Evolutionary conservation across 306 rosid genomes (phyloP), one percentile per base, ranked within the genome.

Genomic region (Quercus rubra): DNA sequence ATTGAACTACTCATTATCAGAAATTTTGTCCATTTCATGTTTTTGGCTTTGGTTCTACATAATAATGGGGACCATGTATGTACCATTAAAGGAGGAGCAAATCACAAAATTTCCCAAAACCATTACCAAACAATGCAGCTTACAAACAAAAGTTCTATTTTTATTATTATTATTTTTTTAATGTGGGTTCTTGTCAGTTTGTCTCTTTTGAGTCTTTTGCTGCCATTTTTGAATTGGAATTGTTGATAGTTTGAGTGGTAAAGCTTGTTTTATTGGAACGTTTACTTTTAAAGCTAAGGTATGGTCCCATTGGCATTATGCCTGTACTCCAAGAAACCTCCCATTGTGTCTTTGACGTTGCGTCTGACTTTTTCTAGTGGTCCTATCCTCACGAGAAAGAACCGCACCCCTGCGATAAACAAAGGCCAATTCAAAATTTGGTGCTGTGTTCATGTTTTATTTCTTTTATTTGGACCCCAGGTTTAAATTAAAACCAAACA

Each of bases 311-410:
- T 49, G 54, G 4, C 54, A 49, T 23, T 4, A 33, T 68, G 82
- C n/a, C 76, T 73, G 61, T 33, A 30, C 27, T 59, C 63, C 82
- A 77, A 82, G 82, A 73, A 82, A 77, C 79, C 74, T 25, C 15
- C 57, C 74, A 52, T 61, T 55, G 23, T 59, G 62, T 55, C 66
- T 61, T 14, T 2, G 46, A 38, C 46, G 69, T 62, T 62, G 70
- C 31, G 33, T 61, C 8, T 61, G 67, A 61, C 33, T 14, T 61
- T 61, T 61, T 61, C 67, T 25, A 25, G 33, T 63, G 41, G 38
- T 28, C 70, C 10, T 63, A 5, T 49, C 43, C 10, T 28, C 20
- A 28, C 12, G 70, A 63, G 41, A 59, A 23, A 59, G 70, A 63
- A 15, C 17, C 54, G 54, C 54, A 46, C 4, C 15, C 54, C 54